Evolutionary conservation across 768 basidiomycete genomes (phyloP), one percentile per base, ranked within the genome.

Genomic region (Amylocystis lapponica): DNA sequence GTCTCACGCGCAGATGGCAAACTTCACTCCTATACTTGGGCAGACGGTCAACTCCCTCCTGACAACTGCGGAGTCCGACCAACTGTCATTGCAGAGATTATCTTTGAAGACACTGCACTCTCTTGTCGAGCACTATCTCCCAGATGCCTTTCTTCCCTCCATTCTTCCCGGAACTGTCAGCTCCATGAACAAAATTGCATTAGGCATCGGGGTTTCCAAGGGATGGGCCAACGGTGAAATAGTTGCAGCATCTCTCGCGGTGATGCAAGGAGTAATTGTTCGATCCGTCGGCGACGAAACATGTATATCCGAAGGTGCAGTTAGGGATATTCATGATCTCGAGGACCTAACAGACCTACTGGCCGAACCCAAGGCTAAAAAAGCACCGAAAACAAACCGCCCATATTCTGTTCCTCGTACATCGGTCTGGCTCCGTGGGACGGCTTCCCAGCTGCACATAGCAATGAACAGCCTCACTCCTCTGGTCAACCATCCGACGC

Each of bases 161-260:
- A 69, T 97, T 21, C 67, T 97, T 22, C 94, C 94, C 1, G 94
- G 94, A 1, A 74, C 86, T 25, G 74, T 90, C 47, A 93, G 89
- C 54, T 62, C 73, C 14, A 83, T 86, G 77, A 76, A 75, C 22
- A 89, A 83, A 54, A 61, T 90, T 12, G 74, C 83, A 5, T 68
- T 86, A 1, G 84, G 78, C 9, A 59, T 64, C 14, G 63, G 69
- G 4, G 62, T 68, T 21, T 65, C 60, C 22, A 84, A 78, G 56
- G 78, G 78, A 19, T 90, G 85, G 81, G 75, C 82, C 7, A 81
- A 78, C 48, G 86, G 87, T 5, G 82, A 84, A 17, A 66, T 72
- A 22, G 83, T 86, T 26, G 70, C 75, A 3, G 63, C 66, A 4
- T 71, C 82, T 3, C 68, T 92, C 8, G 56, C 63, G 10, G 74